Conservation (phyloP, 2,329 filamentous ascomycete genomes). For the Botrytis hyacinthi region DNA sequence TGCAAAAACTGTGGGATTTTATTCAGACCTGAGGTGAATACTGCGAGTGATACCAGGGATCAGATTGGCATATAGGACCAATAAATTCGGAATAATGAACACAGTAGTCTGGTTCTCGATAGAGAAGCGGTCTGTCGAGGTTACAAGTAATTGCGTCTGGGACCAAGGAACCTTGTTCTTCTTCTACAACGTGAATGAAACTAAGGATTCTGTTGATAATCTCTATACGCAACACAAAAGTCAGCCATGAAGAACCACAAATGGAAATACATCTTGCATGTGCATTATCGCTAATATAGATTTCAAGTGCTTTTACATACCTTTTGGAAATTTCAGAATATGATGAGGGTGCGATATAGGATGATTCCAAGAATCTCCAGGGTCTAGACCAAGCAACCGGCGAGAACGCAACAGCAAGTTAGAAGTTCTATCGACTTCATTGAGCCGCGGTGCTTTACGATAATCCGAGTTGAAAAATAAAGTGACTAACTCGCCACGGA, state of each 20-base stretch:
- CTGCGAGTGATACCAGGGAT: background rate
- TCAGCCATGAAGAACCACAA: background rate
- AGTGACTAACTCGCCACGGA: background rate
- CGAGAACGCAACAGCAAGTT: background rate
- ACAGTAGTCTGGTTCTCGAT: background rate
- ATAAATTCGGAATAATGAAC: background rate
- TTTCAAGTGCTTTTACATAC: background rate
- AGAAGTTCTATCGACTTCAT: background rate
- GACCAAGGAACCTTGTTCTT: background rate
- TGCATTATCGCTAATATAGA: accelerated
- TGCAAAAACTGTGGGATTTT: background rate
- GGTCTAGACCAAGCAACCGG: background rate
- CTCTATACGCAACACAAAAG: background rate
- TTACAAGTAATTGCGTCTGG: background rate
- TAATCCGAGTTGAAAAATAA: background rate
- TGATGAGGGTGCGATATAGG: background rate
- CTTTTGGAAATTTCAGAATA: background rate
- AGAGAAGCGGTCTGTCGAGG: background rate
- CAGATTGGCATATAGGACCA: background rate
- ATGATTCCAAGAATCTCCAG: background rate
- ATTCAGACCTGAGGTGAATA: accelerated
- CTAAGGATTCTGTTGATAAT: background rate
- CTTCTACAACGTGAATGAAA: background rate
- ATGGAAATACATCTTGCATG: background rate
- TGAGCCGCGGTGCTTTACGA: background rate